A percentile compares a stretch with the other conserved stretches of the same genome.
Conservation (phyloP, 257 asterid genomes). For the Scutellaria barbata region DNA sequence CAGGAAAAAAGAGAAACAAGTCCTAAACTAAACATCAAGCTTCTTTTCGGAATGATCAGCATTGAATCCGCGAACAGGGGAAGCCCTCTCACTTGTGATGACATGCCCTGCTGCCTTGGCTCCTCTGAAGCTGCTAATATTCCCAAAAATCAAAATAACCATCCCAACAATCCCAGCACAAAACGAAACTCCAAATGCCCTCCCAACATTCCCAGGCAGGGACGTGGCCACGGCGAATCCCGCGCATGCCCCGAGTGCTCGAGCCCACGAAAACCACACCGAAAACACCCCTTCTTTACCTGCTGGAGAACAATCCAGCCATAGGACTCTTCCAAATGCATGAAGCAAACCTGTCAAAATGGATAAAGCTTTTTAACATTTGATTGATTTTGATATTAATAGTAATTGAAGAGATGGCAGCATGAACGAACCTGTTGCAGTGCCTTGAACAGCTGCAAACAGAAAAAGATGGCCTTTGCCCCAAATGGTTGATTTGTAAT, state of each 20-base stretch:
- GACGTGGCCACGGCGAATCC: conserved; percentile 75
- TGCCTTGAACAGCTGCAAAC: conserved; percentile 74
- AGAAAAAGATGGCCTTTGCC: conserved; percentile 49
- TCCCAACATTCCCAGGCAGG: conserved; percentile 58
- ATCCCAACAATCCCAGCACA: conserved; percentile 61
- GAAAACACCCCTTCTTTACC: conserved; percentile 94
- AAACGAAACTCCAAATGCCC: conserved; percentile 69
- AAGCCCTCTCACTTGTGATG: conserved; percentile 46
- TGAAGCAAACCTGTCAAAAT: conserved; percentile 60
- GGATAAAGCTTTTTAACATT: background rate
- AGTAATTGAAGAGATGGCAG: background rate
- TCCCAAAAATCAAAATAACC: conserved; percentile 71
- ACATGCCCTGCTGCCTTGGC: conserved; percentile 86
- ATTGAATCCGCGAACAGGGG: conserved; percentile 53
- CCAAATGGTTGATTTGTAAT: conserved; percentile 60
- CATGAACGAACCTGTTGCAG: conserved; percentile 55
- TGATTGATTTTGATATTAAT: background rate
- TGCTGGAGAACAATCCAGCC: conserved; percentile 82
- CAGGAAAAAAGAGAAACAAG: no score
- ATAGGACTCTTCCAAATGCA: conserved; percentile 79
- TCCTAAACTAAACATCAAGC: conserved; percentile 31
- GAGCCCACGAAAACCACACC: conserved; percentile 82
- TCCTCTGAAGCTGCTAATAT: conserved; percentile 76
- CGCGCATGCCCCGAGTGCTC: conserved; percentile 68
- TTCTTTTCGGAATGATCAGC: conserved; percentile 40